phyloP scores from a whole-genome alignment of 805 yeast species.

The Ogataea neopini region DNA sequence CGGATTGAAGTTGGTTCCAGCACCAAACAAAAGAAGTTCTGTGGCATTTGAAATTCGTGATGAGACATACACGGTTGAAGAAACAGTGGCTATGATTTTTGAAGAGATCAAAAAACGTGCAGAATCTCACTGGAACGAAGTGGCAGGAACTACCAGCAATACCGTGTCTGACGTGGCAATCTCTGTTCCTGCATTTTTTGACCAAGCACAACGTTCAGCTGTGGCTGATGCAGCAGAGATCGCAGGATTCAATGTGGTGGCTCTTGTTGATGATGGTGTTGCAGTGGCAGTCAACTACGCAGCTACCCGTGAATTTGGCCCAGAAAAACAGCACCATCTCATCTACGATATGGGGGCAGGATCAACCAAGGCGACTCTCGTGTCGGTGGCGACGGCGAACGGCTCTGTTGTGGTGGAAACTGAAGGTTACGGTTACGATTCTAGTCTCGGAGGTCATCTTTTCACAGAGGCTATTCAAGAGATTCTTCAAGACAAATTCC shows the following conservation, averaged over 20 bases:
- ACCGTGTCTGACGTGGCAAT: conserved; percentile 67
- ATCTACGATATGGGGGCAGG: conserved; percentile 94
- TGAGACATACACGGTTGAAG: conserved; percentile 58
- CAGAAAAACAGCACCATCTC: conserved; percentile 58
- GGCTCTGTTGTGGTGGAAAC: conserved; percentile 53
- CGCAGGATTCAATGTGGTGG: conserved; percentile 64
- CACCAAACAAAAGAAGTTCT: conserved; percentile 49
- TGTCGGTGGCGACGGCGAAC: conserved; percentile 53
- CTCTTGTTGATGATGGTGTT: conserved; percentile 85
- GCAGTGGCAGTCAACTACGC: conserved; percentile 87
- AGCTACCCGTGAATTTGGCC: conserved; percentile 47
- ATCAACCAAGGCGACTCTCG: conserved; percentile 82
- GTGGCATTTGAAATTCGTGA: conserved; percentile 53
- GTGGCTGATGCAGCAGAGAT: conserved; percentile 69
- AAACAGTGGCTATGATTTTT: conserved; percentile 80
- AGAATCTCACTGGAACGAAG: conserved; percentile 53
- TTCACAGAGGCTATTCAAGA: conserved; percentile 68
- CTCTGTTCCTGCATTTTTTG: conserved; percentile 74
- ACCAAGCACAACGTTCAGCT: conserved; percentile 66
- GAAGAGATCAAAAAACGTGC: conserved; percentile 68
- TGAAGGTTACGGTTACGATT: conserved; percentile 70
- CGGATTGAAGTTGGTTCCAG: conserved; percentile 51
- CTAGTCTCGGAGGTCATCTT: conserved; percentile 71
- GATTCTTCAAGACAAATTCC: conserved; percentile 60
- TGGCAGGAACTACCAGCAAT: conserved; percentile 49